Percentiles rank a stretch among this genome's conserved stretches.
phyloP scores from a whole-genome alignment of 352 stramenopile species.

The Elongisporangium prolatum region DNA sequence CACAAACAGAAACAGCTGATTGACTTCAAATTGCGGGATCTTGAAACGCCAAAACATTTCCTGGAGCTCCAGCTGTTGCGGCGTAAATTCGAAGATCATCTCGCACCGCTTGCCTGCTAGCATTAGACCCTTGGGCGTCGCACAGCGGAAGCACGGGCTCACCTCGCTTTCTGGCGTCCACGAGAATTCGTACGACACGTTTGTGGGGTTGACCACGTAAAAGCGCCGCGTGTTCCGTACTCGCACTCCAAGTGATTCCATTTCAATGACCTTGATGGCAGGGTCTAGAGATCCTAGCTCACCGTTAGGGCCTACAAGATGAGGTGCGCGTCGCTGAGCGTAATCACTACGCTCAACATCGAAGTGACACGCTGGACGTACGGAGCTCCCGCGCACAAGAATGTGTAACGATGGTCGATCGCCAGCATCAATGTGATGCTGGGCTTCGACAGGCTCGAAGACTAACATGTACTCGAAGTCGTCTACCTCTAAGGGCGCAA shows the following conservation, averaged over 20 bases:
- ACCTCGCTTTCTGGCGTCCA: slow-evolving; percentile 80
- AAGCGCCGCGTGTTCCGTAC: slow-evolving; percentile 92
- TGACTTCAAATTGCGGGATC: slow-evolving; percentile 87
- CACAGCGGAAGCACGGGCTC: slow-evolving; percentile 86
- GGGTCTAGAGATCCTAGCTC: slow-evolving; percentile 82
- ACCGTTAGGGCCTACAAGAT: slow-evolving; percentile 75
- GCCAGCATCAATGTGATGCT: not conserved
- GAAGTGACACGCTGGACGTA: slow-evolving; percentile 91
- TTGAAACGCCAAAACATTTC: slow-evolving; percentile 92
- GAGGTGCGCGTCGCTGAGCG: slow-evolving; percentile 48
- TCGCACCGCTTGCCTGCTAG: slow-evolving; percentile 90
- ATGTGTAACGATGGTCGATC: slow-evolving; percentile 24
- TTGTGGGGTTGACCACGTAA: slow-evolving; percentile 93
- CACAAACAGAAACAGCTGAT: slow-evolving; percentile 90
- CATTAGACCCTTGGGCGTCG: slow-evolving; percentile 89
- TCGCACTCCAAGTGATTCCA: slow-evolving; percentile 87
- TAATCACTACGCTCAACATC: slow-evolving; percentile 91
- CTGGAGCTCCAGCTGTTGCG: slow-evolving; percentile 82
- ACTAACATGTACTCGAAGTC: slow-evolving; percentile 74
- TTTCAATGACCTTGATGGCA: slow-evolving; percentile 89
- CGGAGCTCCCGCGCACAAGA: slow-evolving; percentile 63
- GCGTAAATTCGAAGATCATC: slow-evolving; percentile 96
- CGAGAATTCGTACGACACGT: slow-evolving; percentile 91
- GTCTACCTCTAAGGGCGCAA: slow-evolving; percentile 89
- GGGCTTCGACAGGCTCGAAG: slow-evolving; percentile 17